phyloP scores from a whole-genome alignment of 495 filamentous ascomycete species.

The Xylaria acuta region DNA sequence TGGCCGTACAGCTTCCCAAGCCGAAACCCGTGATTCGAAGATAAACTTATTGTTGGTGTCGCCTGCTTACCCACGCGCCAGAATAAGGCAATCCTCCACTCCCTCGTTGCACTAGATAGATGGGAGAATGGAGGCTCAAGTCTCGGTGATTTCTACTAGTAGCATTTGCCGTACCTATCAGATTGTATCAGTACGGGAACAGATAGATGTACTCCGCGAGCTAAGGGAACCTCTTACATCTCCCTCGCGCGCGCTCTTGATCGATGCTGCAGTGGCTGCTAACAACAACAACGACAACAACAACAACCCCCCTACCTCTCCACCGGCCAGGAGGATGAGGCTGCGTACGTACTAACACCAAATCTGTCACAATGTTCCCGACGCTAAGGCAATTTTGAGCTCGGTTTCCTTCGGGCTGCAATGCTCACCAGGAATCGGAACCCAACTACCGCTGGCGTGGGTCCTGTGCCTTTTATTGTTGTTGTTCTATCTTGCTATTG shows the following conservation, averaged over 20 bases:
- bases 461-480: neutral
- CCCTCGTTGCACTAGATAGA: neutral
- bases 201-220: neutral
- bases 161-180: slow-evolving; percentile 8
- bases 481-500: slow-evolving; percentile 4
- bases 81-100: neutral
- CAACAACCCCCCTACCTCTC: slow-evolving; percentile 8
- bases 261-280: slow-evolving; percentile 4
- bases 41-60: slow-evolving; percentile 9
- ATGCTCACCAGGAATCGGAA: slow-evolving; percentile 19
- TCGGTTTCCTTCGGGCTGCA: slow-evolving; percentile 18
- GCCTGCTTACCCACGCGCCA: slow-evolving; percentile 11
- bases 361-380: slow-evolving; percentile 6
- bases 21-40: neutral
- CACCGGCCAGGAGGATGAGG: neutral
- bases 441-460: slow-evolving; percentile 19
- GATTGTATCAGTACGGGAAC: neutral
- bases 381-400: slow-evolving; percentile 20
- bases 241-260: neutral
- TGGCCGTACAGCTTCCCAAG: neutral
- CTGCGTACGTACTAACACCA: slow-evolving; percentile 15
- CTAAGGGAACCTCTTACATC: neutral
- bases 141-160: neutral
- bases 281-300: slow-evolving; percentile 11
- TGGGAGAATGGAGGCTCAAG: neutral